Base-by-base conservation (phyloP, 768 basidiomycete genomes). In the Trametes cingulata region DNA sequence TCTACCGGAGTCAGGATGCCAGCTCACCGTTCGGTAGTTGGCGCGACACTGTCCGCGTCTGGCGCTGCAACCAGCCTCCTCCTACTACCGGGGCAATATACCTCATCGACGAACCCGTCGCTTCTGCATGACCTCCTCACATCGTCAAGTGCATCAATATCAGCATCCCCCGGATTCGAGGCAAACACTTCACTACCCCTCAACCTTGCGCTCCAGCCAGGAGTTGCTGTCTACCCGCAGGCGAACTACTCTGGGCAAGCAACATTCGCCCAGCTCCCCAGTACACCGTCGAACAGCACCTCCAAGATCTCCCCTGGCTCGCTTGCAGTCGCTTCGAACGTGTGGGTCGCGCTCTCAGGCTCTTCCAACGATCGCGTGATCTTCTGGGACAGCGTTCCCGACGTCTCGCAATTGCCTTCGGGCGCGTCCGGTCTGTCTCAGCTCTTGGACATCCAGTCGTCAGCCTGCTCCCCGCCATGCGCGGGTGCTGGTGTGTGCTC, bases 301-400 rank as follows among this genome's bases (percentile, higher is more conserved):
- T 45, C 60, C 20, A 52, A 60, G 58, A 68, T 91, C 13, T 70
- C 75, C 3, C 82, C 82, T 6, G 79, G 77, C 19, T 89, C 92
- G 1, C 65, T 94, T n/a, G 79, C 83, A 3, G 73, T 93, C n/a
- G 80, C 90, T 1, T 77, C 80, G 19, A 85, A 86, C 57, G 76
- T 87, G 0, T 93, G 87, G 87, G 83, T 80, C 10, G 84, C 85
- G 1, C 75, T 94, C 12, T 79, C 78, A 1, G 79, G 82, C n/a
- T 76, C 77, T n/a, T 66, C 65, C 27, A 82, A 79, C 58, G 75
- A 77, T 37, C 86, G 87, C 24, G 70, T 91, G 15, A 78, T 93
- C 20, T 68, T 95, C 33, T 95, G 91, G 90, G 85, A 91, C 61
- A 84, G 88, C 10, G 75, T 94, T 45, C 86, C 92, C 12, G 91